phyloP scores from a whole-genome alignment of 352 stramenopile genomes.

The Phytophthora capsici region DNA sequence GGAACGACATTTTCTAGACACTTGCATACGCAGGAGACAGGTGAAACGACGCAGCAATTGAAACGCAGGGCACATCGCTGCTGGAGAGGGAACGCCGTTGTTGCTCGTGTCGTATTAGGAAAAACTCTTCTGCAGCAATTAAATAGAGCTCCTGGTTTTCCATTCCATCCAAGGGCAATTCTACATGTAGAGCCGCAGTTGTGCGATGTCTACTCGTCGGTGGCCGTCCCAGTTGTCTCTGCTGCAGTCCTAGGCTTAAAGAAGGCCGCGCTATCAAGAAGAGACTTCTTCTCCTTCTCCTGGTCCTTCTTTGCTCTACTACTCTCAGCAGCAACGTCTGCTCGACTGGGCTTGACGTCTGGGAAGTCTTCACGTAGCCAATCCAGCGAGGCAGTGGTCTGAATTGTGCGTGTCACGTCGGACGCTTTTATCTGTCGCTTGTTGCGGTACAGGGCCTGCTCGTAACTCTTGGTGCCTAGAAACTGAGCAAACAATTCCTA shows the following conservation, averaged over 20 bases:
- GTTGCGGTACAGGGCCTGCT: constrained; percentile 84
- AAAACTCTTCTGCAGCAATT: constrained; percentile 24
- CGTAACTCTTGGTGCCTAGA: constrained; percentile 90
- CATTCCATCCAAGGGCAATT: constrained; percentile 7
- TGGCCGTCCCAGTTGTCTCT: constrained; percentile 10
- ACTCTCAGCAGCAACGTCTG: constrained; percentile 12
- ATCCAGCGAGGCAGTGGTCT: constrained; percentile 76
- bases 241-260: constrained; percentile 43
- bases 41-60: constrained; percentile 5
- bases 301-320: constrained; percentile 40
- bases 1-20: constrained; percentile 89
- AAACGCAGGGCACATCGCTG: constrained; percentile 6
- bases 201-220: constrained; percentile 18
- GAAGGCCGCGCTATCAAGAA: constrained; percentile 52
- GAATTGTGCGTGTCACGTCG: constrained; percentile 81
- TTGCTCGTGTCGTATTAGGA: constrained; percentile 8
- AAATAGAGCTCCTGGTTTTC: constrained; percentile 38
- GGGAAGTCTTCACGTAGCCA: constrained; percentile 90
- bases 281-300: constrained; percentile 25
- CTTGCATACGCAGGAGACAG: constrained; percentile 17
- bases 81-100: constrained; percentile 8
- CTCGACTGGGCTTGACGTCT: constrained; percentile 46
- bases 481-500: constrained; percentile 92
- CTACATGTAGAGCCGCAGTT: neutral
- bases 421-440: constrained; percentile 81